A percentile compares a stretch with the other conserved stretches of the same genome.
Conservation (phyloP, 257 asterid genomes). For the Scutellaria barbata region DNA sequence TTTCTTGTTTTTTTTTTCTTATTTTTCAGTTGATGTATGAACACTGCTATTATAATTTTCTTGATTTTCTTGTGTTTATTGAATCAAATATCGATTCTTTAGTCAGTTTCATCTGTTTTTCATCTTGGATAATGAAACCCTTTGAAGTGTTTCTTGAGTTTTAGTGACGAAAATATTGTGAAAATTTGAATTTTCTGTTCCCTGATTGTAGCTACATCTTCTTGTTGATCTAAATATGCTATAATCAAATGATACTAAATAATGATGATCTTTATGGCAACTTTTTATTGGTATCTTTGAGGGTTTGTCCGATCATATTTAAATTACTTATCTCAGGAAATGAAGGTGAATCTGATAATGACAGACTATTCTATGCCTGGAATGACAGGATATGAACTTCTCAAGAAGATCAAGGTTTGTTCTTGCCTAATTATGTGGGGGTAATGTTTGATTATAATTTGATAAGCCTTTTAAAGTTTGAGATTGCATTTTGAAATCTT, state of each 20-base stretch:
- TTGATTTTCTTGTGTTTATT: background rate
- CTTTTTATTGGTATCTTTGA: background rate
- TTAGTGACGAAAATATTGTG: background rate
- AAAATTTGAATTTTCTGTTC: background rate
- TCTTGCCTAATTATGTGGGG: background rate
- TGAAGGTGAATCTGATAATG: conserved; percentile 84
- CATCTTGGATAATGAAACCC: background rate
- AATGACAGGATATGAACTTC: conserved; percentile 96
- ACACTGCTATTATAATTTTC: background rate
- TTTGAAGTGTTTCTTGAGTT: background rate
- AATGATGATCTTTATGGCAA: background rate
- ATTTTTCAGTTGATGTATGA: conserved; percentile 23
- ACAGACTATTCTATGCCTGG: conserved; percentile 99
- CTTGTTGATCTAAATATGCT: background rate
- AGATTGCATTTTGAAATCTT: background rate
- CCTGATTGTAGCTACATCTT: background rate
- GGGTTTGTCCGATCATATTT: background rate
- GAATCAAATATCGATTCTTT: background rate
- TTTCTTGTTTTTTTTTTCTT: background rate
- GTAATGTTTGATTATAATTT: background rate
- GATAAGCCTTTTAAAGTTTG: background rate
- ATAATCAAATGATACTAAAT: background rate
- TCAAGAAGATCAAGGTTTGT: conserved; percentile 83
- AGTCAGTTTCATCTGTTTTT: background rate
- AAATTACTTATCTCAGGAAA: conserved; percentile 45